These are phyloP conservation scores for Cicer chorassanicum DNA, from an alignment of 306 rosid genomes.

Conservation along the genomic window DNA sequence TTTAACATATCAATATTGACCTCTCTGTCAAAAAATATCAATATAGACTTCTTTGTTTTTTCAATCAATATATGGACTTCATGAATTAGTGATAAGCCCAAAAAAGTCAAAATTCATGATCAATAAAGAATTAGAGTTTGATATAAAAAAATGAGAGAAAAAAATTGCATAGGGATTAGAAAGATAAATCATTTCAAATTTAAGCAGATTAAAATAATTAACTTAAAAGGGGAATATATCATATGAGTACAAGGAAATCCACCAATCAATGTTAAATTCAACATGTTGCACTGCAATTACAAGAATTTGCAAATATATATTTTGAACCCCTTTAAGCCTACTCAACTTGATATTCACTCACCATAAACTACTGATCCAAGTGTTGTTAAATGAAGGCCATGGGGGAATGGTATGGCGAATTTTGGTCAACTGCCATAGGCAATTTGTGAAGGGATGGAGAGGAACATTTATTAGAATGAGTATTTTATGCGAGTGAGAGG, in stretches of 20 bases:
- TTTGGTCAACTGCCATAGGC: too few species aligned
- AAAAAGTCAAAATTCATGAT: neutral
- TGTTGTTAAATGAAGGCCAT: too few species aligned
- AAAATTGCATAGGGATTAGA: neutral
- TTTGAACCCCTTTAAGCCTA: conserved; percentile 30
- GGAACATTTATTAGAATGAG: too few species aligned
- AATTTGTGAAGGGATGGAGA: too few species aligned
- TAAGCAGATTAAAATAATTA: conserved; percentile 5
- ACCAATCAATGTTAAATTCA: conserved; percentile 24
- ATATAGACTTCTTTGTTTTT: neutral
- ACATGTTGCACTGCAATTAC: conserved; percentile 6
- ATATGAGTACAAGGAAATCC: neutral
- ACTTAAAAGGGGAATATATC: conserved; percentile 5
- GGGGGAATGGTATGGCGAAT: too few species aligned
- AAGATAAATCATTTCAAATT: neutral
- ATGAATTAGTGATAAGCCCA: neutral
- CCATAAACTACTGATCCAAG: neutral
- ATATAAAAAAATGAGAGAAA: neutral
- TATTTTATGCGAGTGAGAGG: too few species aligned
- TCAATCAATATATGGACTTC: neutral
- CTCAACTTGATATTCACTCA: neutral
- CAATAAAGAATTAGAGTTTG: neutral
- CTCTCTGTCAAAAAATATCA: neutral
- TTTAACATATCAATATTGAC: neutral
- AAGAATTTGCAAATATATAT: conserved; percentile 7